Evolutionary conservation across 129 eudicot species (phyloP).

Genomic region (Flaveria brownii): DNA sequence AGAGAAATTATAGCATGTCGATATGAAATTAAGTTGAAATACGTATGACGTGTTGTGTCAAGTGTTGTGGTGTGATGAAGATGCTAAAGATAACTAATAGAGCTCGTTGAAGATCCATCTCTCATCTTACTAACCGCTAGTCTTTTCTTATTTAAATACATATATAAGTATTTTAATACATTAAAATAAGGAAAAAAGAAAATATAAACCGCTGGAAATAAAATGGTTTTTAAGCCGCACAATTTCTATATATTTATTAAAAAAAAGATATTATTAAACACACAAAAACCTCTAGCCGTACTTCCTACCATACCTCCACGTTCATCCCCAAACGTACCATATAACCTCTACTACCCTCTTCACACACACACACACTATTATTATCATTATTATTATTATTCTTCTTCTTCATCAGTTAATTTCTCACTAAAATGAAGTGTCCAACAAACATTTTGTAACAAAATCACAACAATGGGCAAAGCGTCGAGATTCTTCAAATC

Average conservation of each 20-base stretch:
- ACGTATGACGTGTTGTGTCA: too few relatives aligned
- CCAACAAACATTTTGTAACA: background rate
- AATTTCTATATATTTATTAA: background rate
- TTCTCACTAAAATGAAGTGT: background rate
- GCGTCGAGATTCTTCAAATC: constrained; percentile 63
- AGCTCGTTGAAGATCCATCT: too few relatives aligned
- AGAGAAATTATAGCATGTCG: too few relatives aligned
- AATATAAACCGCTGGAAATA: background rate
- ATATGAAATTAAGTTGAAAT: too few relatives aligned
- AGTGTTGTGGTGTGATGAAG: too few relatives aligned
- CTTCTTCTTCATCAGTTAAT: too few relatives aligned
- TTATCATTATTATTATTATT: too few relatives aligned
- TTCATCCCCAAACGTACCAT: background rate
- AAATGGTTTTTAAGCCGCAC: background rate
- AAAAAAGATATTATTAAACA: background rate
- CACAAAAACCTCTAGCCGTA: background rate
- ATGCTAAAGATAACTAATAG: too few relatives aligned
- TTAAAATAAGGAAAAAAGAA: background rate
- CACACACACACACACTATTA: background rate
- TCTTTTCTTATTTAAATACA: too few relatives aligned
- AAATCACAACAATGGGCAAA: constrained; percentile 53
- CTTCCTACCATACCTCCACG: background rate
- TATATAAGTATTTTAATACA: too few relatives aligned
- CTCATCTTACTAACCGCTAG: too few relatives aligned
- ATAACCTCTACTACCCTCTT: too few relatives aligned